These are phyloP conservation scores for Purpureocillium takamizusanense DNA, from an alignment of 2,329 filamentous ascomycete species.

Conservation along the genomic window DNA sequence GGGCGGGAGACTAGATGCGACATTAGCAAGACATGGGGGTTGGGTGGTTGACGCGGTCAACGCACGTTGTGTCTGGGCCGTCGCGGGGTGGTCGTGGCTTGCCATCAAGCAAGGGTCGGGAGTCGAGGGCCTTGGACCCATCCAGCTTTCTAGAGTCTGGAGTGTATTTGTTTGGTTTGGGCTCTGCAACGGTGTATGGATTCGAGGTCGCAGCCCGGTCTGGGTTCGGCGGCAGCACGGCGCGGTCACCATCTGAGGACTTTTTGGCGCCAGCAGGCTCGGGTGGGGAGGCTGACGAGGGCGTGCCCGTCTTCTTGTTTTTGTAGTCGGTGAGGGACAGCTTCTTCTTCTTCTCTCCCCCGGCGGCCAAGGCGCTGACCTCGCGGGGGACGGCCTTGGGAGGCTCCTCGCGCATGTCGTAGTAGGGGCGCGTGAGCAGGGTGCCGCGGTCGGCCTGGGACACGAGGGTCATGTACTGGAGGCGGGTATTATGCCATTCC, in stretches of 20 bases:
- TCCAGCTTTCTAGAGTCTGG: constrained; percentile 14
- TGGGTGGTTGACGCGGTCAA: not conserved
- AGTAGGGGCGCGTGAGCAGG: constrained; percentile 46
- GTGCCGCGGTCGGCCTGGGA: constrained; percentile 50
- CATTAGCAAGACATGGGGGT: constrained; percentile 7
- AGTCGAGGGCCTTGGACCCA: constrained; percentile 12
- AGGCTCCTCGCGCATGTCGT: constrained; percentile 46
- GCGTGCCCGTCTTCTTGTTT: constrained; percentile 35
- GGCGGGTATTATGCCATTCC: constrained; percentile 38
- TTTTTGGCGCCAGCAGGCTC: constrained; percentile 22
- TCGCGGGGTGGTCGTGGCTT: constrained; percentile 21
- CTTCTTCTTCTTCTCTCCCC: constrained; percentile 43
- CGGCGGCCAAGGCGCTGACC: constrained; percentile 28
- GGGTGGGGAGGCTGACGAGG: constrained; percentile 25
- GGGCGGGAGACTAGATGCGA: constrained; percentile 20
- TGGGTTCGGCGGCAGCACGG: constrained; percentile 5
- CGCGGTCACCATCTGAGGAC: constrained; percentile 21
- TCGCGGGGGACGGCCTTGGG: constrained; percentile 27
- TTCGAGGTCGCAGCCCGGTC: constrained; percentile 3
- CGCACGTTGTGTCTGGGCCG: constrained; percentile 20
- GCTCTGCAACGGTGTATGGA: constrained; percentile 5
- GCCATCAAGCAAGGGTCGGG: constrained; percentile 14
- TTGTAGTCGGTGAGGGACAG: constrained; percentile 51
- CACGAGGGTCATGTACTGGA: constrained; percentile 50
- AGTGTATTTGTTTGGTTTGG: constrained; percentile 2